Conservation (phyloP, 208 protist genomes). For the Leishmania turanica region DNA sequence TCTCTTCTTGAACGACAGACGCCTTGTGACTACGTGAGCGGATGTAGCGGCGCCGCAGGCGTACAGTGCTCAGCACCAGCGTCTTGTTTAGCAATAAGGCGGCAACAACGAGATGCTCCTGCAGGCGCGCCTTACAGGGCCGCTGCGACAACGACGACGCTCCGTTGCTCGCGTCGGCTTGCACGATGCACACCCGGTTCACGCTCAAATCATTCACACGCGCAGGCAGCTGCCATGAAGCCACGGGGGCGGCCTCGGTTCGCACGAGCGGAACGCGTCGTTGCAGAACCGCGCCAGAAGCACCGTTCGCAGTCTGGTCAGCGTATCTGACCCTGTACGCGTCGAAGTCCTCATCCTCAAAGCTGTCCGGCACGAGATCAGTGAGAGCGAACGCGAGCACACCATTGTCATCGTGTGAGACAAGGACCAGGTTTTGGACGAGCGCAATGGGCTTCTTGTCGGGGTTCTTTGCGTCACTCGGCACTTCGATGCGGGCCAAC, state of each 20-base stretch:
- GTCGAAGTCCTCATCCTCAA: slow-evolving; percentile 14
- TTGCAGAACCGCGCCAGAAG: slow-evolving; percentile 6
- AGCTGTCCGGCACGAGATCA: slow-evolving; percentile 44
- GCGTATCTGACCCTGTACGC: slow-evolving; percentile 4
- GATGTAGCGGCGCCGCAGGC: slow-evolving; percentile 30
- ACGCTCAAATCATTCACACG: slow-evolving; percentile 81
- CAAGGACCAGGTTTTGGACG: slow-evolving; percentile 50
- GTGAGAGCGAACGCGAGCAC: slow-evolving; percentile 55
- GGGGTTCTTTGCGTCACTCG: slow-evolving; percentile 63
- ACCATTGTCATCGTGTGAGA: slow-evolving; percentile 77
- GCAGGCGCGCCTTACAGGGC: slow-evolving; percentile 38
- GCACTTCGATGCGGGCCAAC: slow-evolving; percentile 59
- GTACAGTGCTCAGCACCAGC: slow-evolving; percentile 56
- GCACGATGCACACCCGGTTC: slow-evolving; percentile 61
- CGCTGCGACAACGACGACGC: not conserved
- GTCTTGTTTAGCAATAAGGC: slow-evolving; percentile 81
- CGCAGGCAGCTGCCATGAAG: slow-evolving; percentile 57
- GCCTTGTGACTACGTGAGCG: not conserved
- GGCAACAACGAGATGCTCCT: slow-evolving; percentile 61
- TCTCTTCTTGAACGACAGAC: not conserved
- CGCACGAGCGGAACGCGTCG: slow-evolving; percentile 17
- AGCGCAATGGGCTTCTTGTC: slow-evolving; percentile 89
- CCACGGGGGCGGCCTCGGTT: slow-evolving; percentile 37
- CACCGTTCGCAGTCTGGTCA: not conserved
- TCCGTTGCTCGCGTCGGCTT: slow-evolving; percentile 1